Evolutionary conservation across 345 rosid genomes (phyloP), one percentile per base, ranked within the genome.

Genomic region (Eucalyptus coolabah): DNA sequence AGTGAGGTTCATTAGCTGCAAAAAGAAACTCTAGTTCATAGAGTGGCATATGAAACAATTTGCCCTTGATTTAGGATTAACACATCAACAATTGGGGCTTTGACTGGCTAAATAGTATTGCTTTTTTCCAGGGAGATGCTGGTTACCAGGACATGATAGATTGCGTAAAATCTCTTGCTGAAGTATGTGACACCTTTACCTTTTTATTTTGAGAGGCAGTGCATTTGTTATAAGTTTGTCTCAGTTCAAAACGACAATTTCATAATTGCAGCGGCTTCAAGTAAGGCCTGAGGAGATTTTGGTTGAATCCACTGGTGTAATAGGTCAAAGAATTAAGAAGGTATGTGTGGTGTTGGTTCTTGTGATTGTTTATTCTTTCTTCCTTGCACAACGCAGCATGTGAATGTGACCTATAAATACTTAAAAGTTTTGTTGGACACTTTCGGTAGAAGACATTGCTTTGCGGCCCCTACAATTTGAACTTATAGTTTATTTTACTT

Each of bases 281-380:
- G 67, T 97, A 90, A 95, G 88, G 88, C 93, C 93, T 21, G 96
- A 93, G 86, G 97, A 96, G 89, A 98, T 98, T 49, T 65, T 96
- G 86, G 93, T 98, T 59, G 99, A 98, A 92, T 98, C 99, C 88
- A 98, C 99, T 23, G 99, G 99, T 87, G 98, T 97, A 56, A 97
- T 98, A 87, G 99, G 99, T 91, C 97, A 94, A 60, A 93, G 99
- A 93, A 98, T 97, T 87, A 97, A 96, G 90, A 98, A 95, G 97
- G 99, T 97, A 90, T 32, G 5, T 37, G 32, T 23, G 2, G 7
- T n/a, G 44, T 65, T 42, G 16, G 40, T 69, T 87, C 89, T 87
- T 65, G 28, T 32, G 60, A 14, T 54, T 51, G 15, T 77, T 77
- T 3, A 32, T 50, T 50, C 40, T 49, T 86, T 86, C 40, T 86